These are phyloP conservation scores for Fistulina hepatica DNA, from an alignment of 1,284 basidiomycete genomes.

Conservation along the genomic window DNA sequence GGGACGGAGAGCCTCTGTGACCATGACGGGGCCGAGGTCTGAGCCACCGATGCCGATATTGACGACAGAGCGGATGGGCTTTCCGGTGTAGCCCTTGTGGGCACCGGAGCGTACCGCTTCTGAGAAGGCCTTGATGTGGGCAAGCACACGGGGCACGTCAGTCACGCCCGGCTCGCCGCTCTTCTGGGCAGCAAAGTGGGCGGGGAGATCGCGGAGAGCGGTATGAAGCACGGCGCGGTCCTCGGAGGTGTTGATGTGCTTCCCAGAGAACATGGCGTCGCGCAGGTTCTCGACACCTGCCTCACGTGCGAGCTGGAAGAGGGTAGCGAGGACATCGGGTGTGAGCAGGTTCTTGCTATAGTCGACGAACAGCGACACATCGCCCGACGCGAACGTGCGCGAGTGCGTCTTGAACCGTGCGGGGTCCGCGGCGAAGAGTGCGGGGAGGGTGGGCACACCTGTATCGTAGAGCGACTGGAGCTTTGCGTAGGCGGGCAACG, in stretches of 20 bases:
- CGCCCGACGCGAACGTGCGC: conserved; percentile 62
- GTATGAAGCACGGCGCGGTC: conserved; percentile 94
- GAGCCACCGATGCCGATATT: conserved; percentile 99
- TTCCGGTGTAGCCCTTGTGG: conserved; percentile 98
- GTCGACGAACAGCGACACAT: conserved; percentile 83
- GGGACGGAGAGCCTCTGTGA: conserved; percentile 91
- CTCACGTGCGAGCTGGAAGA: conserved; percentile 78
- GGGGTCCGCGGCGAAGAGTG: conserved; percentile 87
- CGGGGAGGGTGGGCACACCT: conserved; percentile 66
- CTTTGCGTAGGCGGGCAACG: conserved; percentile 84
- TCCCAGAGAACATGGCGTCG: conserved; percentile 90
- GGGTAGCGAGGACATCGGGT: conserved; percentile 66
- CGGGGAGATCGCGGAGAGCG: conserved; percentile 67
- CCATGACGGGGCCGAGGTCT: conserved; percentile 97
- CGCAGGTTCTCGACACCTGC: conserved; percentile 78
- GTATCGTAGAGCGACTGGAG: conserved; percentile 79
- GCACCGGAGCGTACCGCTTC: conserved; percentile 76
- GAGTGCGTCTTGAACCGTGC: conserved; percentile 82
- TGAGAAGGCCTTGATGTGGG: conserved; percentile 88
- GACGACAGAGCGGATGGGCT: conserved; percentile 88
- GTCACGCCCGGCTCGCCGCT: conserved; percentile 76
- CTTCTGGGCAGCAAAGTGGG: conserved; percentile 49
- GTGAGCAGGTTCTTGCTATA: conserved; percentile 97
- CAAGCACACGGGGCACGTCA: conserved; percentile 77
- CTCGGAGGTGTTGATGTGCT: conserved; percentile 98